These are phyloP conservation scores for Kwoniella bestiolae DNA, from an alignment of 768 basidiomycete species.

Conservation along the genomic window DNA sequence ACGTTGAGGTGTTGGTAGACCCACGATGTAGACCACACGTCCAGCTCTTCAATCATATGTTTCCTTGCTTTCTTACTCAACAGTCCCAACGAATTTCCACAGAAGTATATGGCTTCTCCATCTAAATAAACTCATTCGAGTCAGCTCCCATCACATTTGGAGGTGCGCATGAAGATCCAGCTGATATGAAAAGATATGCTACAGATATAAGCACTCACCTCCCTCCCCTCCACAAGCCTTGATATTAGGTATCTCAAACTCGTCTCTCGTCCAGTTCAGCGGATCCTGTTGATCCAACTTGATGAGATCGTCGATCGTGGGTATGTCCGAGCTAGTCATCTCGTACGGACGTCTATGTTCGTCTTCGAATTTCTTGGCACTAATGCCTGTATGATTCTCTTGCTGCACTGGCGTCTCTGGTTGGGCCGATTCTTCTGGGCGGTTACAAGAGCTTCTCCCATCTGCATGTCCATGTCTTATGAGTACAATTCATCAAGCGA, in stretches of 20 bases:
- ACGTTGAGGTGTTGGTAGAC: conserved; percentile 19
- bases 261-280: conserved; percentile 52
- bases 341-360: neutral
- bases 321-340: neutral
- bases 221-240: conserved; percentile 50
- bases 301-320: conserved; percentile 22
- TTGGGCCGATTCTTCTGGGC: too few species aligned
- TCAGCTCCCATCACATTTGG: neutral
- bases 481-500: too few species aligned
- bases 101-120: conserved; percentile 70
- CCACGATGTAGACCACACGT: conserved; percentile 73
- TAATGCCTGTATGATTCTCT: too few species aligned
- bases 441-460: too few species aligned
- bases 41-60: conserved; percentile 79
- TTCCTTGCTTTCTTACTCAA: conserved; percentile 73
- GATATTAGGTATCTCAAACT: conserved; percentile 53
- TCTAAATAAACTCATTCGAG: conserved; percentile 24
- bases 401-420: too few species aligned
- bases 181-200: too few species aligned
- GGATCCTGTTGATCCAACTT: conserved; percentile 45
- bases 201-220: conserved; percentile 47
- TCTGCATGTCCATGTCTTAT: too few species aligned
- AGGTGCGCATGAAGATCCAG: neutral
- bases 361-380: too few species aligned
- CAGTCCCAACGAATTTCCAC: conserved; percentile 92